Percentiles rank a stretch among this genome's conserved stretches.
These are phyloP conservation scores for Beauveria rudraprayagi DNA, from an alignment of 2,329 filamentous ascomycete genomes.

Conservation along the genomic window DNA sequence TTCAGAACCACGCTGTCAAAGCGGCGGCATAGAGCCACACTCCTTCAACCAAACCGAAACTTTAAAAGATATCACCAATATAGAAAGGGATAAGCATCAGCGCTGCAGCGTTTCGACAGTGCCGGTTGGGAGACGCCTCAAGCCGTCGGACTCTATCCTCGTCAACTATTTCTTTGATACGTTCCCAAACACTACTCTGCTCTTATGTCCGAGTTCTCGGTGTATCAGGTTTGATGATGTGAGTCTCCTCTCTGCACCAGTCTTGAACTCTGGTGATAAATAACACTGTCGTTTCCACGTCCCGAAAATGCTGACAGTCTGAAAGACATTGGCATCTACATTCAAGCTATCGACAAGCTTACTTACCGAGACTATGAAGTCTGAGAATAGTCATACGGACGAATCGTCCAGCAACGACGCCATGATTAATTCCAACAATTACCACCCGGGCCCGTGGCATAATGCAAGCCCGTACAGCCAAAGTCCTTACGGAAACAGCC, in stretches of 20 bases:
- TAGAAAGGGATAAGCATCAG: background rate
- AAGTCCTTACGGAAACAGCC: conserved; percentile 39
- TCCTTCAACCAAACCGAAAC: background rate
- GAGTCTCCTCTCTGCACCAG: background rate
- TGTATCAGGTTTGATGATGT: background rate
- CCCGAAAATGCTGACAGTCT: background rate
- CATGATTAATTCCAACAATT: background rate
- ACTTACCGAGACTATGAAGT: conserved; percentile 21
- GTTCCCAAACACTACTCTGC: background rate
- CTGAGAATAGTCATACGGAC: conserved; percentile 25
- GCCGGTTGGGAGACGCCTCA: background rate
- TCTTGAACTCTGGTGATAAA: background rate
- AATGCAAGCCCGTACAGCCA: conserved; percentile 56
- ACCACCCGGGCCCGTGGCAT: conserved; percentile 40
- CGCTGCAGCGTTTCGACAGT: background rate
- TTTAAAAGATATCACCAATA: background rate
- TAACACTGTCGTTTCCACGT: too few relatives aligned
- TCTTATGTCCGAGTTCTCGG: background rate
- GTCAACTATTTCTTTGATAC: background rate
- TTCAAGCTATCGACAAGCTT: background rate
- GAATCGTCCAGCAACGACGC: conserved; percentile 24
- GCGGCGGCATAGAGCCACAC: background rate
- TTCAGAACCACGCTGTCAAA: background rate
- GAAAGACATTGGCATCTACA: background rate
- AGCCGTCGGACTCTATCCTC: background rate